Percentiles rank a stretch among this genome's conserved stretches.
These are phyloP conservation scores for Kwoniella europaea DNA, from an alignment of 768 basidiomycete genomes.

Conservation along the genomic window DNA sequence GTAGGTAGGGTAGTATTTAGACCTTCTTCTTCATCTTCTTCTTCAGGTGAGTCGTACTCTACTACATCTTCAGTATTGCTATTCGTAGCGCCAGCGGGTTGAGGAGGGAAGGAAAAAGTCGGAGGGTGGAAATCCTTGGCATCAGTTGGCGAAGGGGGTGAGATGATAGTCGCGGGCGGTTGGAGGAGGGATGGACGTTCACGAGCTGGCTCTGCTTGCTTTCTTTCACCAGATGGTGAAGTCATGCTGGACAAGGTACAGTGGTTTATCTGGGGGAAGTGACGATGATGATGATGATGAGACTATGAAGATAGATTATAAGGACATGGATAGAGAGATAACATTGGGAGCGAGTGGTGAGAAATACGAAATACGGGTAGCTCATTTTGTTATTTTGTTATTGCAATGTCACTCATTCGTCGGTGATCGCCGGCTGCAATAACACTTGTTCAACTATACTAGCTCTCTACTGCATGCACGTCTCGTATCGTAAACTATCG, in stretches of 20 bases:
- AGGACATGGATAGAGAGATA: too few species aligned
- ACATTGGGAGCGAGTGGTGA: too few species aligned
- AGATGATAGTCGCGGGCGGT: slow-evolving; percentile 48
- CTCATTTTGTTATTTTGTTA: too few species aligned
- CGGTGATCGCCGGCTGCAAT: too few species aligned
- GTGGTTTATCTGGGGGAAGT: neutral
- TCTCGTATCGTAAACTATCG: neutral
- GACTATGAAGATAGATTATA: too few species aligned
- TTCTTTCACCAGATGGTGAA: neutral
- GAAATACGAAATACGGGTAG: too few species aligned
- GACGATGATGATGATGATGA: too few species aligned
- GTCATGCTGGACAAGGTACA: neutral
- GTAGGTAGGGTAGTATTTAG: neutral
- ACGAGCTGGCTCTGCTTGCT: neutral
- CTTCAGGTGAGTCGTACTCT: slow-evolving; percentile 34
- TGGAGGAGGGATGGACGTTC: slow-evolving; percentile 26
- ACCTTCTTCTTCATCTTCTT: slow-evolving; percentile 23
- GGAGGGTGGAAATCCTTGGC: slow-evolving; percentile 25
- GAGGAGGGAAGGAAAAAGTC: slow-evolving; percentile 15
- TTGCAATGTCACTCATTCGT: too few species aligned
- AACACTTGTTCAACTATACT: too few species aligned
- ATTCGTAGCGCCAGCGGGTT: neutral
- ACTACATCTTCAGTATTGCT: slow-evolving; percentile 10
- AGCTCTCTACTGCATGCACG: neutral
- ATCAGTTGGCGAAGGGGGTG: slow-evolving; percentile 51